Evolutionary conservation across 2,329 filamentous ascomycete species (phyloP).

Genomic region (Scortechinia acanthostroma): DNA sequence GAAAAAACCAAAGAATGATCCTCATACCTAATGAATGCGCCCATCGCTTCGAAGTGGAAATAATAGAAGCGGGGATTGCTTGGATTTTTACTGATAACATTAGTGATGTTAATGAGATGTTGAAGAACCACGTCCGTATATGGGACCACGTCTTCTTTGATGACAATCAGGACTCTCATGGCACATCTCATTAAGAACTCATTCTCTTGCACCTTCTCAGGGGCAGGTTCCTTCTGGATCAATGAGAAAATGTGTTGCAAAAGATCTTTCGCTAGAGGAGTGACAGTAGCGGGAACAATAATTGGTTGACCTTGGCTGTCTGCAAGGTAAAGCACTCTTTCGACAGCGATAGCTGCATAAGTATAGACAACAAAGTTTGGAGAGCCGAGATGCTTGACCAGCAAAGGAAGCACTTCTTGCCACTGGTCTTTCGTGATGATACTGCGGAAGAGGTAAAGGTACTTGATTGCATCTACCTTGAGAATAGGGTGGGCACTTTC

Average conservation of each 20-base stretch:
- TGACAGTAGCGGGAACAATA: slow-evolving; percentile 73
- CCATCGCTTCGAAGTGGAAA: slow-evolving; percentile 92
- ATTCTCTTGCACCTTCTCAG: slow-evolving; percentile 95
- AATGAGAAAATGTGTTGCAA: slow-evolving; percentile 84
- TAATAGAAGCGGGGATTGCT: slow-evolving; percentile 98
- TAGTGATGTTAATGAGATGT: slow-evolving; percentile 82
- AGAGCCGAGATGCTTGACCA: slow-evolving; percentile 85
- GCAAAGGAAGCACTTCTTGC: slow-evolving; percentile 78
- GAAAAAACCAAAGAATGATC: slow-evolving; percentile 18
- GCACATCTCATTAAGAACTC: slow-evolving; percentile 98
- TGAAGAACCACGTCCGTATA: slow-evolving; percentile 73
- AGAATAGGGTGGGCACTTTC: slow-evolving; percentile 72
- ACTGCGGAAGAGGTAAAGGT: slow-evolving; percentile 91
- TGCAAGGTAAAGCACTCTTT: slow-evolving; percentile 79
- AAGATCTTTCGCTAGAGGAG: slow-evolving; percentile 76
- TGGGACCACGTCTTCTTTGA: slow-evolving; percentile 72
- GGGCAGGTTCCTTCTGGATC: slow-evolving; percentile 75
- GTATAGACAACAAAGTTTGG: slow-evolving; percentile 95
- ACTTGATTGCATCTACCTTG: slow-evolving; percentile 97
- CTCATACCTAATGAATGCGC: slow-evolving; percentile 79
- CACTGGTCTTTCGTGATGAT: slow-evolving; percentile 88
- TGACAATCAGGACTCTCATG: slow-evolving; percentile 92
- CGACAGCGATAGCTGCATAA: slow-evolving; percentile 93
- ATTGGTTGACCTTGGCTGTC: slow-evolving; percentile 71
- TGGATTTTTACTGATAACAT: slow-evolving; percentile 86